These are phyloP conservation scores for Colletotrichum neosansevieriae DNA, from an alignment of 2,329 filamentous ascomycete genomes.

Conservation along the genomic window DNA sequence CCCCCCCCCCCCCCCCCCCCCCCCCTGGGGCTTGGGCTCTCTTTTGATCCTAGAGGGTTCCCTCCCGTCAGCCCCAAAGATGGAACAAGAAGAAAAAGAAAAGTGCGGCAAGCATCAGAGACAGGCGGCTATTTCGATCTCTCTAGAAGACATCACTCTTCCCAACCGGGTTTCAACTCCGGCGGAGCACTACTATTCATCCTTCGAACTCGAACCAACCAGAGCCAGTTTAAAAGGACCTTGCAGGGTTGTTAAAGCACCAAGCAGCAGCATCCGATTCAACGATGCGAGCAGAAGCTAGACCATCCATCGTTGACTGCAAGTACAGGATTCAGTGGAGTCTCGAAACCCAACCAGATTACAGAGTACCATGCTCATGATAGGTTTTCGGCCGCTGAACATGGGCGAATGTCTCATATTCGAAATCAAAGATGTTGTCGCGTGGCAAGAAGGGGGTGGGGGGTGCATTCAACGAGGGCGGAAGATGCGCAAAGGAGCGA, in stretches of 20 bases:
- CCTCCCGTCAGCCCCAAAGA: background rate
- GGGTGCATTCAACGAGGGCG: background rate
- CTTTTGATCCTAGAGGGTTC: background rate
- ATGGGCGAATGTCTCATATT: background rate
- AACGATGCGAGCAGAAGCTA: conserved; percentile 7
- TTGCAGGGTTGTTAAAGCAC: conserved; percentile 5
- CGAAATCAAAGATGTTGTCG: conserved; percentile 2
- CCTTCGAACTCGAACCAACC: background rate
- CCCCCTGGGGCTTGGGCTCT: background rate
- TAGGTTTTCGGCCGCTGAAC: too few relatives aligned
- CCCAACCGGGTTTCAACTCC: conserved; percentile 7
- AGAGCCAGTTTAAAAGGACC: background rate
- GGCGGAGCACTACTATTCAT: conserved; percentile 5
- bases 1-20: too few relatives aligned
- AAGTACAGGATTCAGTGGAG: too few relatives aligned
- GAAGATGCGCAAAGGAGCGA: background rate
- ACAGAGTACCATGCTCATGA: too few relatives aligned
- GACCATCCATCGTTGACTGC: too few relatives aligned
- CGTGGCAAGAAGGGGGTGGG: background rate
- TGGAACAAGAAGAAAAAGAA: background rate
- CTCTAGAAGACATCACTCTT: background rate
- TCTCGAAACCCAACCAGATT: too few relatives aligned
- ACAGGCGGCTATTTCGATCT: conserved; percentile 15
- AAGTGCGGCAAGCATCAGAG: conserved; percentile 1
- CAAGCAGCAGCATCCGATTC: conserved; percentile 4